phyloP scores from a whole-genome alignment of 2,329 filamentous ascomycete genomes.

The Hypoxylon sp. region DNA sequence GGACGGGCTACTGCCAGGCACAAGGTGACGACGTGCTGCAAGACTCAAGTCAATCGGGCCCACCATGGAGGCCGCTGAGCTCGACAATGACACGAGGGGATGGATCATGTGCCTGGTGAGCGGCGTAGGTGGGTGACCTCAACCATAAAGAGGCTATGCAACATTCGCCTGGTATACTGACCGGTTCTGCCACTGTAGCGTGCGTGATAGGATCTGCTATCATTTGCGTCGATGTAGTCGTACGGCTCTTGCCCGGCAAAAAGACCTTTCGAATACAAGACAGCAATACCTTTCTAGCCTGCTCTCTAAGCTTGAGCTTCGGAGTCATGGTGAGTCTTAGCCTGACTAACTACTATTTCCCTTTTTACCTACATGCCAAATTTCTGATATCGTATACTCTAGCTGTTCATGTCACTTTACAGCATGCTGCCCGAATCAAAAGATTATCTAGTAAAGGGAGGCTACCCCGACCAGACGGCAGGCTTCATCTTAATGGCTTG shows the following conservation, averaged over 20 bases:
- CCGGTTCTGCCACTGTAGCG: constrained; percentile 53
- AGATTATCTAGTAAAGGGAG: constrained; percentile 77
- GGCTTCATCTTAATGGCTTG: constrained; percentile 76
- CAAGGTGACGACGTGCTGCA: constrained; percentile 40
- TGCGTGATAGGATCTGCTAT: constrained; percentile 82
- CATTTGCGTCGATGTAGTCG: constrained; percentile 85
- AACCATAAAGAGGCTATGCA: constrained; percentile 18
- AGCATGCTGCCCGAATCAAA: constrained; percentile 93
- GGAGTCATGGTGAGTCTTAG: constrained; percentile 84
- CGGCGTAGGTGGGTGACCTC: constrained; percentile 68
- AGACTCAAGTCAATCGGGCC: constrained; percentile 33
- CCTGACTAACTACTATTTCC: not conserved
- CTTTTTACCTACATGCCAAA: not conserved
- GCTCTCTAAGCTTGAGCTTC: constrained; percentile 91
- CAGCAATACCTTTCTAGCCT: constrained; percentile 87
- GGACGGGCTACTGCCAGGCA: constrained; percentile 34
- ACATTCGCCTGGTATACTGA: constrained; percentile 18
- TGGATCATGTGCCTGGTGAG: constrained; percentile 95
- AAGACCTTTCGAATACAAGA: constrained; percentile 88
- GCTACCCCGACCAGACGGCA: constrained; percentile 74
- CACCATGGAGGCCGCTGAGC: constrained; percentile 56
- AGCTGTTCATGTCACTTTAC: constrained; percentile 93
- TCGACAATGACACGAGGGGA: constrained; percentile 87
- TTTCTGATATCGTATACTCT: constrained; percentile 19
- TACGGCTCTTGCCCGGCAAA: constrained; percentile 79